phyloP scores from a whole-genome alignment of 495 filamentous ascomycete genomes.

The Neurospora sublineolata region DNA sequence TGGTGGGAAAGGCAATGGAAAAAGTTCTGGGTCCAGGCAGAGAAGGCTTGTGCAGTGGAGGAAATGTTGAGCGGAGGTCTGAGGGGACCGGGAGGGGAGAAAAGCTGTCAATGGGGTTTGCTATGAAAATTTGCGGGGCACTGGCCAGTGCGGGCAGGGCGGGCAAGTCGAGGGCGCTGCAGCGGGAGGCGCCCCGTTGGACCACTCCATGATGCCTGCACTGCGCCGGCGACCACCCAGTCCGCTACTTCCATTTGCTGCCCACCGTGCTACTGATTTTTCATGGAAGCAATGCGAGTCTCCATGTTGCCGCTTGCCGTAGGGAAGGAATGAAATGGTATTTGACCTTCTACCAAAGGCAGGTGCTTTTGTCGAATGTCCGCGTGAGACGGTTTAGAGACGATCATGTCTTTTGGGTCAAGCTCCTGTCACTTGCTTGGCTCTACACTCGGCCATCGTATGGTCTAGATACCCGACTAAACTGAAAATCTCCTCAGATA shows the following conservation, averaged over 20 bases:
- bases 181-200: background rate
- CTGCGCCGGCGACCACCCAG: background rate
- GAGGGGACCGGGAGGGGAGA: slow-evolving; percentile 14
- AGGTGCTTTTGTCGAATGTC: background rate
- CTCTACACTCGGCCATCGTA: background rate
- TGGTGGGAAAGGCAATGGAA: background rate
- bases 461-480: background rate
- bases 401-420: background rate
- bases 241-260: background rate
- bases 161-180: background rate
- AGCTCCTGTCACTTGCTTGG: background rate
- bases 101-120: slow-evolving; percentile 16
- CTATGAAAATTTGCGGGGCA: slow-evolving; percentile 22
- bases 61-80: slow-evolving; percentile 19
- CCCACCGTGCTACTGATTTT: background rate
- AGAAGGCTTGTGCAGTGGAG: slow-evolving; percentile 7
- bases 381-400: background rate
- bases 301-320: background rate
- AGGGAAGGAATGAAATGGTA: background rate
- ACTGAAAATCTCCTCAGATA: background rate
- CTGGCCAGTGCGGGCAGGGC: slow-evolving; percentile 8
- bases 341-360: background rate
- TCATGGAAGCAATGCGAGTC: background rate
- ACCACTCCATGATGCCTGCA: background rate
- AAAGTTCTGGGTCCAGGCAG: background rate